Evolutionary conservation across 257 asterid genomes (phyloP).

Genomic region (Sherardia arvensis): DNA sequence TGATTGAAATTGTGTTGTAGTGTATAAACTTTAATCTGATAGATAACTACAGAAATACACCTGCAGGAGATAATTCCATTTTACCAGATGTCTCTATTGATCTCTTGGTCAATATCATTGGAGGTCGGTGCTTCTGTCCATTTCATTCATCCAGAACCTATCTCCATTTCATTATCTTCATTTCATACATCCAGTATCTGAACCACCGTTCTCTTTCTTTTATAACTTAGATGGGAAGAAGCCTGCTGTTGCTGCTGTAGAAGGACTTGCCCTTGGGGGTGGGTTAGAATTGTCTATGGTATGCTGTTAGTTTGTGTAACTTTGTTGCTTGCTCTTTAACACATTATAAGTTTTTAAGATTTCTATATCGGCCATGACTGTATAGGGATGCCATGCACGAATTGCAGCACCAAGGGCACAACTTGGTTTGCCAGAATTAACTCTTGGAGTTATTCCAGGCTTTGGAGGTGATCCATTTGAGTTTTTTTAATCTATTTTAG

Average conservation of each 20-base stretch:
- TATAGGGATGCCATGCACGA: slow-evolving; percentile 91
- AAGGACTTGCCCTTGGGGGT: slow-evolving; percentile 98
- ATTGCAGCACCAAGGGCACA: slow-evolving; percentile 71
- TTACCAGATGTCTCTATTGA: slow-evolving; percentile 64
- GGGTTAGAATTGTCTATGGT: slow-evolving; percentile 95
- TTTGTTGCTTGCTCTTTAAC: not conserved
- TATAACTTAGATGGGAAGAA: slow-evolving; percentile 63
- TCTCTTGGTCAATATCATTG: slow-evolving; percentile 43
- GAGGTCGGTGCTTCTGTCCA: slow-evolving; percentile 43
- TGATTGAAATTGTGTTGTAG: not conserved
- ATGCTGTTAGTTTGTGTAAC: slow-evolving; percentile 16
- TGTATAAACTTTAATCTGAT: slow-evolving; percentile 4
- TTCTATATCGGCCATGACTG: slow-evolving; percentile 8
- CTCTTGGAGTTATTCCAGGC: slow-evolving; percentile 94
- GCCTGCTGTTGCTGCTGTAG: slow-evolving; percentile 88
- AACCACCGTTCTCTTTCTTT: slow-evolving; percentile 17
- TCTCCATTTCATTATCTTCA: slow-evolving; percentile 7
- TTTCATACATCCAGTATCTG: slow-evolving; percentile 2
- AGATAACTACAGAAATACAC: slow-evolving; percentile 14
- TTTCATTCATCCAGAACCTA: slow-evolving; percentile 3
- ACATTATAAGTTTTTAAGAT: not conserved
- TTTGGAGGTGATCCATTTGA: slow-evolving; percentile 59
- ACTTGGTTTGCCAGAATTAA: slow-evolving; percentile 94
- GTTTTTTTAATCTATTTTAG: slow-evolving; percentile 6
- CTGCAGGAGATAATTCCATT: slow-evolving; percentile 66